Conservation (phyloP, 371 early-diverging fungal species). For the Umbelopsis sp. region DNA sequence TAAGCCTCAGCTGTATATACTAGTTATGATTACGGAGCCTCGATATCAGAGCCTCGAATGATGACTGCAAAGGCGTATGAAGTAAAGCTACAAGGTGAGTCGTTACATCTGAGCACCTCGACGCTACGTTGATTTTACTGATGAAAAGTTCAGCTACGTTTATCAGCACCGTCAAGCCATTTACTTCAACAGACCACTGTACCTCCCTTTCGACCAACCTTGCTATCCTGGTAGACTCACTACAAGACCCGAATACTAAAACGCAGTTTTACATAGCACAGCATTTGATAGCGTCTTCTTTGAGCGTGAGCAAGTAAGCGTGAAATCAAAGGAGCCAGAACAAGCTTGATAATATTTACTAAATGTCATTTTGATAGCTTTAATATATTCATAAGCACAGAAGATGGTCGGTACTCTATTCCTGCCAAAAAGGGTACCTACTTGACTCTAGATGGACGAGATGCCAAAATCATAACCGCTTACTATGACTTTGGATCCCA, state of each 20-base stretch:
- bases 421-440: conserved; percentile 13
- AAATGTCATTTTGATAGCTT: not conserved
- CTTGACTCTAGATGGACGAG: conserved; percentile 27
- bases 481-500: conserved; percentile 27
- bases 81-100: conserved; percentile 22
- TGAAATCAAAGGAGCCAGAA: conserved; percentile 5
- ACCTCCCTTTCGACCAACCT: not conserved
- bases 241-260: conserved; percentile 21
- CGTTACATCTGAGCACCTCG: not conserved
- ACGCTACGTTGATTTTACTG: not conserved
- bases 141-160: too few species aligned
- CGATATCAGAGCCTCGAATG: conserved; percentile 28
- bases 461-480: conserved; percentile 27
- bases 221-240: conserved; percentile 21
- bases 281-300: conserved; percentile 18
- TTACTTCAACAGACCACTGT: too few species aligned
- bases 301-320: conserved; percentile 21
- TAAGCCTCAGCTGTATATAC: not conserved
- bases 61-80: conserved; percentile 28
- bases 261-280: conserved; percentile 27
- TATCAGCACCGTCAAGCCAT: too few species aligned
- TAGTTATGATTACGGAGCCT: conserved; percentile 31
- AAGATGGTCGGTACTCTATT: conserved; percentile 4
- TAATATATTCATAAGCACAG: not conserved
- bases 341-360: not conserved